These are phyloP conservation scores for Monosporozyma servazzii DNA, from an alignment of 805 yeast species.

Conservation along the genomic window DNA sequence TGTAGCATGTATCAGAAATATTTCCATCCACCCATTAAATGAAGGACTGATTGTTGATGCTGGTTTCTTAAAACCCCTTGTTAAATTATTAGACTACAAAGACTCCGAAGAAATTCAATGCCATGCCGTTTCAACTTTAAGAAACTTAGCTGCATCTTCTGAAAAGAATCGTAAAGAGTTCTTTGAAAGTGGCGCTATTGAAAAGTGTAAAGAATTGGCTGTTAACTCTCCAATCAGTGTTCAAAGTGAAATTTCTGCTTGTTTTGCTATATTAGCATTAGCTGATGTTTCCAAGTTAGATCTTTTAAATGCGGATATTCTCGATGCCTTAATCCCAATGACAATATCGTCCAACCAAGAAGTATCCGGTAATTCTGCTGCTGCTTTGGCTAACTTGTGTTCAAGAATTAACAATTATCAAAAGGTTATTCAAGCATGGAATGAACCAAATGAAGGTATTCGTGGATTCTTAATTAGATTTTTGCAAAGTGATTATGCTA, in stretches of 20 bases:
- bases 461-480: constrained; percentile 75
- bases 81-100: constrained; percentile 68
- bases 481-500: constrained; percentile 74
- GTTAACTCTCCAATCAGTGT: constrained; percentile 81
- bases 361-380: constrained; percentile 97
- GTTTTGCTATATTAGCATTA: constrained; percentile 90
- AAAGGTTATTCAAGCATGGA: constrained; percentile 72
- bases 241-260: constrained; percentile 93
- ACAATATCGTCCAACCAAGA: constrained; percentile 83
- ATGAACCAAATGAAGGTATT: constrained; percentile 73
- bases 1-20: constrained; percentile 95
- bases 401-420: constrained; percentile 81
- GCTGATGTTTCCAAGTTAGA: constrained; percentile 90
- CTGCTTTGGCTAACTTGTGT: constrained; percentile 92
- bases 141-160: constrained; percentile 92
- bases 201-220: constrained; percentile 82
- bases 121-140: constrained; percentile 91
- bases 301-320: constrained; percentile 71
- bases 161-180: constrained; percentile 88
- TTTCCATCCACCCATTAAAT: constrained; percentile 91
- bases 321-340: constrained; percentile 84
- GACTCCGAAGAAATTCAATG: constrained; percentile 96
- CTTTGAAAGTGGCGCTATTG: constrained; percentile 91
- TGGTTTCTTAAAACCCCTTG: constrained; percentile 88
- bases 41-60: constrained; percentile 95